These are phyloP conservation scores for Mimosa pudica DNA, from an alignment of 306 rosid species.

Conservation along the genomic window DNA sequence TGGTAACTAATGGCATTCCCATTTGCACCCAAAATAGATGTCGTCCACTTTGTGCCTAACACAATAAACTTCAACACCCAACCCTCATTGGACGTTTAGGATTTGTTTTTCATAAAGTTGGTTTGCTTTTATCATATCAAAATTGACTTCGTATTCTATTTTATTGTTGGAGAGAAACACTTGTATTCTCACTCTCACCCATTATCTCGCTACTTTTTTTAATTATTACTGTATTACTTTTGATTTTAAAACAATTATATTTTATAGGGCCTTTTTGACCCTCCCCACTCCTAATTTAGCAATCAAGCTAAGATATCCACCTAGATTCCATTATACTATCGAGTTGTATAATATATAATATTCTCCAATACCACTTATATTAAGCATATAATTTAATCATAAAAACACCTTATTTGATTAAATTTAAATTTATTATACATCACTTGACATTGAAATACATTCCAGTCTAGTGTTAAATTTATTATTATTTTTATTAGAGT, in stretches of 20 bases:
- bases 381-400: background rate
- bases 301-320: background rate
- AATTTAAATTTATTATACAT: background rate
- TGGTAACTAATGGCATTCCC: slow-evolving; percentile 31
- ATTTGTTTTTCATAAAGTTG: slow-evolving; percentile 28
- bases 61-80: slow-evolving; percentile 4
- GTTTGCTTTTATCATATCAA: slow-evolving; percentile 27
- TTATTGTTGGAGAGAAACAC: background rate
- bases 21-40: slow-evolving; percentile 32
- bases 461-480: background rate
- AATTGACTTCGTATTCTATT: slow-evolving; percentile 4
- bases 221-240: background rate
- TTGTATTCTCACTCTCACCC: slow-evolving; percentile 1
- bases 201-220: background rate
- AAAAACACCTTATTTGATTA: background rate
- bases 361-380: background rate
- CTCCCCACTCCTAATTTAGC: background rate
- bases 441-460: background rate
- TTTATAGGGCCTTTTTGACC: background rate
- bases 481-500: too few relatives aligned
- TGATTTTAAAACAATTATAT: background rate
- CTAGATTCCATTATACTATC: background rate
- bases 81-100: slow-evolving; percentile 26
- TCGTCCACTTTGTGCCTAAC: slow-evolving; percentile 29
- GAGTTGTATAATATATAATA: background rate